Evolutionary conservation across 2,329 filamentous ascomycete genomes (phyloP), one percentile per base, ranked within the genome.

Genomic region (Pestalotiopsis sp.): DNA sequence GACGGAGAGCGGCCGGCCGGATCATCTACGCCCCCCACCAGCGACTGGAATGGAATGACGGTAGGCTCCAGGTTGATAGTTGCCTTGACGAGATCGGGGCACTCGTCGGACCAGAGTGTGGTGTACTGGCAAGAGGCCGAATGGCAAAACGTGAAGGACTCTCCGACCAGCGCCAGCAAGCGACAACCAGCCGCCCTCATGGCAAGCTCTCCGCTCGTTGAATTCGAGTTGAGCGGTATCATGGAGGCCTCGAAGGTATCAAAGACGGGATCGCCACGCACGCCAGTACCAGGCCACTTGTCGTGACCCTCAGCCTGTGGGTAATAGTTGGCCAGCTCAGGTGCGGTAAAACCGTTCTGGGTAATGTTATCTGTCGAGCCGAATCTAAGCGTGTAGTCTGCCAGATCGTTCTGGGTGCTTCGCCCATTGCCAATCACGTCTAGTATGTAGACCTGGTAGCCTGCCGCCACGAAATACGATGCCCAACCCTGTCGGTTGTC

Each of bases 401-500:
- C 64, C 4, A 74, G 39, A 31, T 76, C 70, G 20, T 74, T 69
- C 36, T 74, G 70, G 1, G 69, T 64, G 56, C 70, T 72, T 36
- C 76, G 69, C 12, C 73, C 76, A 41, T 70, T 70, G 13, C 70
- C 69, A 0, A 75, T 71, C 39, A 76, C 72, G 64, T 79, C 77
- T 25, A 76, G 64, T 13, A 86, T 75, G 71, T 85, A 86, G 61
- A 84, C 77, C 31, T 77, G 77, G 69, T 85, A 85, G 17, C 84
- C 84, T 38, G 81, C 74, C 7, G 77, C 73, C 17, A 86, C 74
- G 69, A 84, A 85, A 69, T 80, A 83, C 0, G 82, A 81, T 2
- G 83, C 82, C 84, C 84, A 86, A 57, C 84, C 84, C 68, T 76
- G 69, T 5, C 81, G 76, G 41, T 80, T 81, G 71, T 86, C 84